A percentile compares a stretch with the other conserved stretches of the same genome.
Evolutionary conservation across 768 basidiomycete genomes (phyloP).

Genomic region (Mrakia frigida): DNA sequence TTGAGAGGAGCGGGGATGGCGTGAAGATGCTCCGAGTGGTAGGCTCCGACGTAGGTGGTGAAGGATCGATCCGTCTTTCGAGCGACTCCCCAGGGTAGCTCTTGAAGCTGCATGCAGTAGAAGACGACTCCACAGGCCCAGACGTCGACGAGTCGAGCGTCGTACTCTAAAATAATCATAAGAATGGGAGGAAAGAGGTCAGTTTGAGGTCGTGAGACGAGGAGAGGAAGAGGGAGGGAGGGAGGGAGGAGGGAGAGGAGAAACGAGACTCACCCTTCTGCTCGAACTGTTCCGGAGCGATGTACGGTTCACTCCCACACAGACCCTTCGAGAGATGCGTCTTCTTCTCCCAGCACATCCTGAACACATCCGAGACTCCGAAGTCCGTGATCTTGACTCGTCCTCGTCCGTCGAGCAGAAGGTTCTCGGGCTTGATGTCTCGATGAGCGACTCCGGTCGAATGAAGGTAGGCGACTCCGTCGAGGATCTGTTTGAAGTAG

Average conservation of each 20-base stretch:
- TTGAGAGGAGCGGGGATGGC: slow-evolving; percentile 45
- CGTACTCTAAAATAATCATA: slow-evolving; percentile 68
- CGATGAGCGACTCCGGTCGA: slow-evolving; percentile 96
- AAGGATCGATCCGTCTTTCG: slow-evolving; percentile 77
- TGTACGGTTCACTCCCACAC: slow-evolving; percentile 97
- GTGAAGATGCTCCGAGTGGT: slow-evolving; percentile 48
- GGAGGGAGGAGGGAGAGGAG: neutral
- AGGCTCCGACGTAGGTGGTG: slow-evolving; percentile 59
- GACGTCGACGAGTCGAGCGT: slow-evolving; percentile 92
- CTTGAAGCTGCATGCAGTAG: slow-evolving; percentile 94
- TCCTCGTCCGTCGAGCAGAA: slow-evolving; percentile 86
- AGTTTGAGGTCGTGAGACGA: neutral
- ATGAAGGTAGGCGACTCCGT: slow-evolving; percentile 84
- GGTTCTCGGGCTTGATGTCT: slow-evolving; percentile 96
- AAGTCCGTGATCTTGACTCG: slow-evolving; percentile 84
- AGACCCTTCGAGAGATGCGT: slow-evolving; percentile 95
- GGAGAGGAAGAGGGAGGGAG: slow-evolving; percentile 1
- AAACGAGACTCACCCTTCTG: slow-evolving; percentile 74
- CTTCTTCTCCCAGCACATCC: slow-evolving; percentile 95
- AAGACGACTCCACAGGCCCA: slow-evolving; percentile 97
- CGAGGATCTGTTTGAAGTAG: slow-evolving; percentile 93
- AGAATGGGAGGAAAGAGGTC: slow-evolving; percentile 43
- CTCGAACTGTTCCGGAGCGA: slow-evolving; percentile 94
- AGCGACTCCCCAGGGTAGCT: slow-evolving; percentile 95
- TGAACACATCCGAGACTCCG: slow-evolving; percentile 97